Evolutionary conservation across 2,329 filamentous ascomycete species (phyloP).

Genomic region (Pseudogymnoascus sp.): DNA sequence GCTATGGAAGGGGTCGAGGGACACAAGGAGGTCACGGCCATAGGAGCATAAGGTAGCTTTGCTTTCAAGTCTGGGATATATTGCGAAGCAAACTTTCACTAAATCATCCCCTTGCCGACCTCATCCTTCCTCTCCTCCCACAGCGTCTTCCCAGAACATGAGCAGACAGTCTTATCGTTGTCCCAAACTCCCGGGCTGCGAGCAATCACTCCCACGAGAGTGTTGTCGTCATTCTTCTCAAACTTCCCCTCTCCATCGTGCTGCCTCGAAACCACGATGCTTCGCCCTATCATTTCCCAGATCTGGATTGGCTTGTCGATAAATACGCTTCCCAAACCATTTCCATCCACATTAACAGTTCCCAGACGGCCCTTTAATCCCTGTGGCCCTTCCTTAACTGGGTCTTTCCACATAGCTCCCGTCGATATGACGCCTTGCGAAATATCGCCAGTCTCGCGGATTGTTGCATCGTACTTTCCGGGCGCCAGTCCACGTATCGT

Average conservation of each 20-base stretch:
- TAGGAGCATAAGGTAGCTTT: neutral
- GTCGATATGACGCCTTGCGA: constrained; percentile 76
- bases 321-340: constrained; percentile 74
- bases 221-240: constrained; percentile 71
- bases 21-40: neutral
- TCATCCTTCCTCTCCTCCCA: constrained; percentile 96
- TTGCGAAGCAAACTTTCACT: constrained; percentile 28
- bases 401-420: constrained; percentile 67
- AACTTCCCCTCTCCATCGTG: constrained; percentile 53
- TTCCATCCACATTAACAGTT: constrained; percentile 64
- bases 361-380: constrained; percentile 62
- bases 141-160: constrained; percentile 93
- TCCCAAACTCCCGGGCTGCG: constrained; percentile 97
- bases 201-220: constrained; percentile 87
- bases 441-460: constrained; percentile 83
- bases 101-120: constrained; percentile 84
- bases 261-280: constrained; percentile 73
- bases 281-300: constrained; percentile 94
- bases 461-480: constrained; percentile 75
- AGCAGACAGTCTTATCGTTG: constrained; percentile 97
- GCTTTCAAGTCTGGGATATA: neutral
- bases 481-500: constrained; percentile 76
- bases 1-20: neutral
- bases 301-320: constrained; percentile 77
- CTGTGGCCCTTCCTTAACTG: constrained; percentile 32